Evolutionary conservation across 2,329 filamentous ascomycete genomes (phyloP).

Genomic region (Dendryphion nanum): DNA sequence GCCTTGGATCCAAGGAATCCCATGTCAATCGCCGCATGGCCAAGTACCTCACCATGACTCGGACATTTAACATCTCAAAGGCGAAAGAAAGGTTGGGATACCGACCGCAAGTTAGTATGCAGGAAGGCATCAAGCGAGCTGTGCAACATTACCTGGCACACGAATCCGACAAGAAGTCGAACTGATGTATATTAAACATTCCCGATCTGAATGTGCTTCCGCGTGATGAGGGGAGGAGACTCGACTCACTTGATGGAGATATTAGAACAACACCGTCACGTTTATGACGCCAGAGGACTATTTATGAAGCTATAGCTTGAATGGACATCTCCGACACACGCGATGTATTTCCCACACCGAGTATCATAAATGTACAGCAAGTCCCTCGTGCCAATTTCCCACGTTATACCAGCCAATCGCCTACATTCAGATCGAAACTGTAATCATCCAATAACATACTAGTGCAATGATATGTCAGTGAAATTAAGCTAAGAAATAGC

Average conservation of each 20-base stretch:
- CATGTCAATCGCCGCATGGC: slow-evolving; percentile 8
- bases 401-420: background rate
- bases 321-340: background rate
- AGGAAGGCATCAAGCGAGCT: slow-evolving; percentile 12
- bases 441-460: background rate
- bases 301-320: too few relatives aligned
- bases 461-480: background rate
- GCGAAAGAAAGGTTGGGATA: slow-evolving; percentile 16
- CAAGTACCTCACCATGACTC: slow-evolving; percentile 6
- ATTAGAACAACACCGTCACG: background rate
- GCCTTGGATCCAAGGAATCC: slow-evolving; percentile 7
- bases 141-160: background rate
- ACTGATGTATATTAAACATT: background rate
- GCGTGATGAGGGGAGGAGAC: background rate
- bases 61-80: slow-evolving; percentile 16
- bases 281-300: too few relatives aligned
- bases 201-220: background rate
- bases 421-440: background rate
- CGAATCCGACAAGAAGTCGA: background rate
- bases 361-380: background rate
- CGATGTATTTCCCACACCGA: background rate
- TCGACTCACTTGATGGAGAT: too few relatives aligned
- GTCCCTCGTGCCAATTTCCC: background rate
- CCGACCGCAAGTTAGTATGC: slow-evolving; percentile 9
- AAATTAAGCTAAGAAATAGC: background rate